Conservation (phyloP, 208 protist genomes). For the Trypanosomatidae sp. region DNA sequence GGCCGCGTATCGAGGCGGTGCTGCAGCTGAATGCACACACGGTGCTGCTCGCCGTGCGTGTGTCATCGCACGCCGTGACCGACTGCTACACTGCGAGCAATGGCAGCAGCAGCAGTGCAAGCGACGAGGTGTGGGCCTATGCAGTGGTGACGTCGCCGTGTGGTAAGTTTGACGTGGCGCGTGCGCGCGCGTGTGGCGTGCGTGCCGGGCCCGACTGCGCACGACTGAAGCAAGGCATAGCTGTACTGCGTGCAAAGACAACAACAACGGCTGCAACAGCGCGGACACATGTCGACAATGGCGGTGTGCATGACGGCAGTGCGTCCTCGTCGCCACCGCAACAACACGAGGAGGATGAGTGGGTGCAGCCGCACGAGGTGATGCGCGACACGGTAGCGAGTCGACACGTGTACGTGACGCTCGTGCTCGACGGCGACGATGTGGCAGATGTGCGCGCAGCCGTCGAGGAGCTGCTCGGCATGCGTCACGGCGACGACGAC, state of each 20-base stretch:
- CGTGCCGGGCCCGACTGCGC: conserved; percentile 51
- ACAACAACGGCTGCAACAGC: neutral
- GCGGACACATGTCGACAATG: neutral
- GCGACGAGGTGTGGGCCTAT: conserved; percentile 26
- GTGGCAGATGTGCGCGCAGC: conserved; percentile 22
- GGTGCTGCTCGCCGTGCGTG: no score
- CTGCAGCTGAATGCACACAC: no score
- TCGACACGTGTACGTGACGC: conserved; percentile 35
- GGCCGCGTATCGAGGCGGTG: no score
- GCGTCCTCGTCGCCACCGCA: no score
- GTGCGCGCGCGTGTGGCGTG: conserved; percentile 44
- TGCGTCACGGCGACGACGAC: no score
- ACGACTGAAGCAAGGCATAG: conserved; percentile 39
- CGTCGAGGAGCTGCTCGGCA: conserved; percentile 19
- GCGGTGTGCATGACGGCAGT: no score
- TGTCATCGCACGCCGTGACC: no score
- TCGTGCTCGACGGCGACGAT: conserved; percentile 54
- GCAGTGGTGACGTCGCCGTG: conserved; percentile 35
- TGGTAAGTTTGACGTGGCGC: conserved; percentile 26
- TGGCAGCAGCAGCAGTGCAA: no score
- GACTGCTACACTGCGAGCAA: no score
- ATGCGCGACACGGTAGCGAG: conserved; percentile 34
- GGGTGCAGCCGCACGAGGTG: conserved; percentile 45
- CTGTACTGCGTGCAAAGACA: conserved; percentile 18
- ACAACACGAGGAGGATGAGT: neutral